Percentiles rank a stretch among this genome's conserved stretches.
These are phyloP conservation scores for Hymenochaete sp. DNA, from an alignment of 1,284 basidiomycete species.

Conservation along the genomic window DNA sequence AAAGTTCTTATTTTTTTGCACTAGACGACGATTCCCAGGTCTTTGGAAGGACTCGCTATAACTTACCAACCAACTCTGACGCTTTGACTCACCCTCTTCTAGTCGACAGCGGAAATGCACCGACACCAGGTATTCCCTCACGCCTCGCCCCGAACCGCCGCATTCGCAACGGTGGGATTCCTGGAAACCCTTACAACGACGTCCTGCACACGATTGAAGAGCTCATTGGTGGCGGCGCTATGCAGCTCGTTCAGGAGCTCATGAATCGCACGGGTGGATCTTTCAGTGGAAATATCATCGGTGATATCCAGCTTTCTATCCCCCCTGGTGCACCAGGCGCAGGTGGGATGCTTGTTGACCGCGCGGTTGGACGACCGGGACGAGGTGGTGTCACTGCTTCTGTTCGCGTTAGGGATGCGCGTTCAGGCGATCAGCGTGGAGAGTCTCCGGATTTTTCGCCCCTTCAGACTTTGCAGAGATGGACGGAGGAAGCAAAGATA, in stretches of 20 bases:
- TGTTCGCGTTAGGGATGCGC: constrained; percentile 47
- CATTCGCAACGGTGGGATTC: constrained; percentile 41
- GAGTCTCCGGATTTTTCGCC: constrained; percentile 65
- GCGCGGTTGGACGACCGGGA: constrained; percentile 42
- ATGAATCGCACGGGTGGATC: constrained; percentile 49
- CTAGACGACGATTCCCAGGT: constrained; percentile 41
- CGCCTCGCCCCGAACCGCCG: constrained; percentile 41
- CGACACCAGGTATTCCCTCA: constrained; percentile 33
- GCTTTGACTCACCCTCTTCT: constrained; percentile 78
- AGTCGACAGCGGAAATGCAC: constrained; percentile 47
- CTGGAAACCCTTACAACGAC: constrained; percentile 43
- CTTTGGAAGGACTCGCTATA: constrained; percentile 52
- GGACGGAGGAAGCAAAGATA: constrained; percentile 84
- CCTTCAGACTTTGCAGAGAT: constrained; percentile 77
- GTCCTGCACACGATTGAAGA: constrained; percentile 76
- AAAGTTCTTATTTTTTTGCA: constrained; percentile 1
- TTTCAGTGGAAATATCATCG: constrained; percentile 45
- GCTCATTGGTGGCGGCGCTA: constrained; percentile 72
- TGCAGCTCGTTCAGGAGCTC: constrained; percentile 79
- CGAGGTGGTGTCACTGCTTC: constrained; percentile 43
- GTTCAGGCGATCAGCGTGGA: constrained; percentile 38
- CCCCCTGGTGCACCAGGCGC: constrained; percentile 26
- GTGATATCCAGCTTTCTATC: constrained; percentile 61
- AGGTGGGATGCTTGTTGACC: constrained; percentile 48
- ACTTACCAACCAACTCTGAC: constrained; percentile 40